These are phyloP conservation scores for Nigrograna mackinnonii DNA, from an alignment of 2,329 filamentous ascomycete species.

Conservation along the genomic window DNA sequence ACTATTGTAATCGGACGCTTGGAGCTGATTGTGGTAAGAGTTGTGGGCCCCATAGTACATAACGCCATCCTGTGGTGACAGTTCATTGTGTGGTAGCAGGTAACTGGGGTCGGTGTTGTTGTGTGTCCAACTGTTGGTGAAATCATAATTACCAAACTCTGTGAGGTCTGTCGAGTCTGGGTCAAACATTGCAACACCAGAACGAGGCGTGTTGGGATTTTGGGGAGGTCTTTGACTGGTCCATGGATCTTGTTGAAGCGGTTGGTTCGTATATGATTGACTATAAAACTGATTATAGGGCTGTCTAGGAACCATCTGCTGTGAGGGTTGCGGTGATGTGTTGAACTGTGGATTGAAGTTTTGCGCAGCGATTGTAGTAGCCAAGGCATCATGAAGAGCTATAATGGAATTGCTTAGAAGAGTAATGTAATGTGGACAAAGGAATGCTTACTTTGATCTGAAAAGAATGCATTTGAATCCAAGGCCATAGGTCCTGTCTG, in stretches of 20 bases:
- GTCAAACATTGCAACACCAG: constrained; percentile 33
- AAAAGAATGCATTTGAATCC: constrained; percentile 23
- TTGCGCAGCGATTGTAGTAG: constrained; percentile 22
- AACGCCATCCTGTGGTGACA: constrained; percentile 23
- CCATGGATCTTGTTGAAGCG: constrained; percentile 34
- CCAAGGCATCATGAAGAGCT: constrained; percentile 29
- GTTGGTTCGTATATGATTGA: constrained; percentile 27
- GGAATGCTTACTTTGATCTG: constrained; percentile 23
- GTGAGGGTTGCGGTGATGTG: constrained; percentile 12
- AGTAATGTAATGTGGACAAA: too few species aligned
- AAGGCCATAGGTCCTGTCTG: constrained; percentile 24
- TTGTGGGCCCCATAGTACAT: constrained; percentile 20
- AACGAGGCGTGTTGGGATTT: constrained; percentile 27
- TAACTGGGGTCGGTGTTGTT: constrained; percentile 26
- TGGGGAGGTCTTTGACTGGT: constrained; percentile 30
- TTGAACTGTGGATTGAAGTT: constrained; percentile 18
- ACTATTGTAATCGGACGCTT: too few species aligned
- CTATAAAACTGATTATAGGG: constrained; percentile 19
- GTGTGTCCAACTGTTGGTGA: constrained; percentile 27
- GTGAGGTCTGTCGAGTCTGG: constrained; percentile 27
- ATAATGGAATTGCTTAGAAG: constrained; percentile 9
- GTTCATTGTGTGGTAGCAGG: constrained; percentile 32
- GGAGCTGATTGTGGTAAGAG: constrained; percentile 4
- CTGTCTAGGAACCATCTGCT: constrained; percentile 18
- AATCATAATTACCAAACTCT: constrained; percentile 17